A percentile compares a stretch with the other conserved stretches of the same genome.
phyloP scores from a whole-genome alignment of 768 basidiomycete genomes.

The Lactifluus hygrophoroides region DNA sequence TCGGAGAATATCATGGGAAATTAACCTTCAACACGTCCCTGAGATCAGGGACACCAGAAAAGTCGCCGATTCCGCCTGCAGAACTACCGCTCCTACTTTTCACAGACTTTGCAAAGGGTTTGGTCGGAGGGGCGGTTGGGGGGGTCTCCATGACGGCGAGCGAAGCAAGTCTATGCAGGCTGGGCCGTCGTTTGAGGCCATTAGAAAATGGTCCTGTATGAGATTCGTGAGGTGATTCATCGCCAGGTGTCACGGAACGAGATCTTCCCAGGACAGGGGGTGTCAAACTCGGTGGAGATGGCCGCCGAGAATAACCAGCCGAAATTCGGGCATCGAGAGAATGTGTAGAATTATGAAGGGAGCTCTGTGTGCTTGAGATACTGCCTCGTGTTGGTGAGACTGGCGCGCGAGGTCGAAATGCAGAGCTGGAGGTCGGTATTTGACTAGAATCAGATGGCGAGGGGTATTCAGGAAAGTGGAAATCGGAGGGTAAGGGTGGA shows the following conservation, averaged over 20 bases:
- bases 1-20: neutral
- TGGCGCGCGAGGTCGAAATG: neutral
- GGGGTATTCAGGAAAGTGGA: slow-evolving; percentile 32
- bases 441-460: slow-evolving; percentile 7
- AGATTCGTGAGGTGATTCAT: slow-evolving; percentile 1
- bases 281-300: slow-evolving; percentile 26
- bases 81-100: slow-evolving; percentile 44
- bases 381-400: slow-evolving; percentile 8
- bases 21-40: slow-evolving; percentile 68
- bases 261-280: slow-evolving; percentile 28
- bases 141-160: slow-evolving; percentile 46
- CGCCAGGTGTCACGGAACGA: slow-evolving; percentile 29
- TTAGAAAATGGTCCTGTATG: slow-evolving; percentile 7
- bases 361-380: neutral
- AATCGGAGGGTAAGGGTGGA: slow-evolving; percentile 20
- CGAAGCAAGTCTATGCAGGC: slow-evolving; percentile 41
- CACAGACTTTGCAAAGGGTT: slow-evolving; percentile 35
- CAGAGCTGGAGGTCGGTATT: neutral
- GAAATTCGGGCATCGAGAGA: slow-evolving; percentile 41
- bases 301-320: slow-evolving; percentile 14
- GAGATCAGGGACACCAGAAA: slow-evolving; percentile 45
- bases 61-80: slow-evolving; percentile 32
- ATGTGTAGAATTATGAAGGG: slow-evolving; percentile 41
- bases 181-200: slow-evolving; percentile 29
- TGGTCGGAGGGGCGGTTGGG: slow-evolving; percentile 32